A percentile compares a stretch with the other conserved stretches of the same genome.
phyloP scores from a whole-genome alignment of 1,284 basidiomycete species.

The Filobasidium uniguttulatum region DNA sequence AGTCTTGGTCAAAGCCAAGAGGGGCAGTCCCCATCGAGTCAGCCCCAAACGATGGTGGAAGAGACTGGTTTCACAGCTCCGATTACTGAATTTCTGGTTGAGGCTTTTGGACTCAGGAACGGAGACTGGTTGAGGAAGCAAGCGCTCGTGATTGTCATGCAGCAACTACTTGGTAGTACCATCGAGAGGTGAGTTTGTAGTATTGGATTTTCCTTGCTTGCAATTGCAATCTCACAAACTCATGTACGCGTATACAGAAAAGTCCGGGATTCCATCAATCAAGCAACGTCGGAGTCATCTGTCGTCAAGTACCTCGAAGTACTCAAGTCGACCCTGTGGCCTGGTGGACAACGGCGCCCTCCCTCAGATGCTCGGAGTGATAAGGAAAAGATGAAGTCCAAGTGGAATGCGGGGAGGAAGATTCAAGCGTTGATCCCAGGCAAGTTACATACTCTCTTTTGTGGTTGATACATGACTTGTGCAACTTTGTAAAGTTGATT shows the following conservation, averaged over 20 bases:
- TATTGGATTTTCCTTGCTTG: too few relatives aligned
- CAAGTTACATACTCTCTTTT: slow-evolving; percentile 30
- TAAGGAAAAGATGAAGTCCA: slow-evolving; percentile 63
- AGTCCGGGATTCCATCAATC: slow-evolving; percentile 61
- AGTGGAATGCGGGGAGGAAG: slow-evolving; percentile 70
- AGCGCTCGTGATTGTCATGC: slow-evolving; percentile 87
- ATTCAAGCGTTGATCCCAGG: slow-evolving; percentile 72
- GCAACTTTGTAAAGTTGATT: too few relatives aligned
- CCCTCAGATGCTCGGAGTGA: slow-evolving; percentile 51
- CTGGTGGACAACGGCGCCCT: slow-evolving; percentile 56
- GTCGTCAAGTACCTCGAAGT: slow-evolving; percentile 52
- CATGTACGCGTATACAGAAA: slow-evolving; percentile 51
- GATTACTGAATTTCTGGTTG: slow-evolving; percentile 83
- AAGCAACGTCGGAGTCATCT: slow-evolving; percentile 50
- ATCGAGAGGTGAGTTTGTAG: slow-evolving; percentile 61
- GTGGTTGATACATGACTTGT: neutral
- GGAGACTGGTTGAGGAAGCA: slow-evolving; percentile 92
- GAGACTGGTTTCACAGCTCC: slow-evolving; percentile 84
- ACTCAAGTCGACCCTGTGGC: slow-evolving; percentile 67
- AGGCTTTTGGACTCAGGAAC: slow-evolving; percentile 86
- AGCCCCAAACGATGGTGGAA: slow-evolving; percentile 45
- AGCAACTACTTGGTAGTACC: slow-evolving; percentile 86
- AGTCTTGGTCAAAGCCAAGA: neutral
- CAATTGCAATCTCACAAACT: too few relatives aligned
- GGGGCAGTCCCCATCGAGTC: neutral